A percentile compares a stretch with the other conserved stretches of the same genome.
phyloP scores from a whole-genome alignment of 768 basidiomycete species.

The Podaxis mareebaensis region DNA sequence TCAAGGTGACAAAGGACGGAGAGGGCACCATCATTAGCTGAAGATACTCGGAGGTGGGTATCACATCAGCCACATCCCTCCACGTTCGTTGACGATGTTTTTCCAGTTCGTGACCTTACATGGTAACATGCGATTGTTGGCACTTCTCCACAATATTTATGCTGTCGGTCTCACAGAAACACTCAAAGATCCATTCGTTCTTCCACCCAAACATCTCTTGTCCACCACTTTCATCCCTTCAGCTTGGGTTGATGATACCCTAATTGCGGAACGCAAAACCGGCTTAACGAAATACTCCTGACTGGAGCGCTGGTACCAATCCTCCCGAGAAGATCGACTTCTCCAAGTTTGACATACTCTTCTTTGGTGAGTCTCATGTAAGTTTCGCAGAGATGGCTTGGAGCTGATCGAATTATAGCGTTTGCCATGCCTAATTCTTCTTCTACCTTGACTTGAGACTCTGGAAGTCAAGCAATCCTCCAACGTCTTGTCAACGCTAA shows the following conservation, averaged over 20 bases:
- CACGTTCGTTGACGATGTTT: not conserved
- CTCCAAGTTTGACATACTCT: constrained; percentile 63
- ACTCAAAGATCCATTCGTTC: constrained; percentile 26
- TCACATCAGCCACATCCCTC: not conserved
- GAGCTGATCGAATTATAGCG: constrained; percentile 36
- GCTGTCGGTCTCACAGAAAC: constrained; percentile 13
- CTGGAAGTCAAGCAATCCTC: constrained; percentile 51
- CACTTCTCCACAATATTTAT: not conserved
- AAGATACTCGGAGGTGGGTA: constrained; percentile 47
- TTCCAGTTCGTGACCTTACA: constrained; percentile 8
- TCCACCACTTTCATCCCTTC: constrained; percentile 45
- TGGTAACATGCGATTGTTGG: not conserved
- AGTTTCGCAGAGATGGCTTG: not conserved
- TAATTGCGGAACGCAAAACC: constrained; percentile 45
- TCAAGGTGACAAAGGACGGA: constrained; percentile 36
- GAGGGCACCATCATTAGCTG: constrained; percentile 27
- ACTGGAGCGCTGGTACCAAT: constrained; percentile 48
- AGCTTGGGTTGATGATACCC: constrained; percentile 44
- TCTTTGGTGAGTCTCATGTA: constrained; percentile 49
- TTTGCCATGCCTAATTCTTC: constrained; percentile 70
- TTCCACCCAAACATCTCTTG: constrained; percentile 44
- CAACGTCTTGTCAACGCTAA: constrained; percentile 57
- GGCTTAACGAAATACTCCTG: constrained; percentile 42
- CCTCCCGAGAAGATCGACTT: constrained; percentile 64
- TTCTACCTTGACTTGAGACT: constrained; percentile 50